Base-by-base conservation (phyloP, 768 basidiomycete genomes). In the Cystofilobasidium ferigula region DNA sequence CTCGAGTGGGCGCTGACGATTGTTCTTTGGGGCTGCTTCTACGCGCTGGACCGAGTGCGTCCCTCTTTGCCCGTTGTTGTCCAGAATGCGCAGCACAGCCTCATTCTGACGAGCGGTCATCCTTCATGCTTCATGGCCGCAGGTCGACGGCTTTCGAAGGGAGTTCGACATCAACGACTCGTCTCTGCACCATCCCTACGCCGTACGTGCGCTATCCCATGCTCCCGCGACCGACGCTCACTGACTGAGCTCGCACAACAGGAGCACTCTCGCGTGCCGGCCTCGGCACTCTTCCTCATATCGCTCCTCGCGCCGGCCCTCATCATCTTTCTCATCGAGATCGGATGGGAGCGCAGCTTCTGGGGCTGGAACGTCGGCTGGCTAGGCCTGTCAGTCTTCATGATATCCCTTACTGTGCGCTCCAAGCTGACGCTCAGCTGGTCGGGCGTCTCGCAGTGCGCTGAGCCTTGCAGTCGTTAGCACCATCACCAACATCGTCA, bases 401-500 rank as follows among this genome's bases (percentile, higher is more conserved):
- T 12, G 13, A 7, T 24, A 12, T 24, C 45, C 40, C 10, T 20
- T 42, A 10, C 20, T 20, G 10, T 42, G 40, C 40, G 40, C 20
- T 42, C 20, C 10, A 42, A 20, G 40, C 40, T 42, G 40, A 42
- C 40, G 20, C 10, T 10, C 10, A 42, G 20, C 40, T 42, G 40
- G 10, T 10, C 40, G 10, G 40, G 40, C 10, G 24, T 48, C 20
- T 8, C 8, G 20, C 24, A 48, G 45, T 61, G 94, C 93, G 0
- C 87, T 93, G 73, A 80, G 89, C 64, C 80, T 82, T 57, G 95
- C 95, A 75, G 71, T 75, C 20, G 36, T 61, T 64, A 48, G 30
- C 38, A 43, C 36, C 34, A 34, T 54, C 77, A 89, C 47, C 86
- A 22, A 67, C 69, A n/a, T 67, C 62, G 20, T 57, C 38, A 60